Base-by-base conservation (phyloP, 306 rosid genomes). In the Vicia sativa region DNA sequence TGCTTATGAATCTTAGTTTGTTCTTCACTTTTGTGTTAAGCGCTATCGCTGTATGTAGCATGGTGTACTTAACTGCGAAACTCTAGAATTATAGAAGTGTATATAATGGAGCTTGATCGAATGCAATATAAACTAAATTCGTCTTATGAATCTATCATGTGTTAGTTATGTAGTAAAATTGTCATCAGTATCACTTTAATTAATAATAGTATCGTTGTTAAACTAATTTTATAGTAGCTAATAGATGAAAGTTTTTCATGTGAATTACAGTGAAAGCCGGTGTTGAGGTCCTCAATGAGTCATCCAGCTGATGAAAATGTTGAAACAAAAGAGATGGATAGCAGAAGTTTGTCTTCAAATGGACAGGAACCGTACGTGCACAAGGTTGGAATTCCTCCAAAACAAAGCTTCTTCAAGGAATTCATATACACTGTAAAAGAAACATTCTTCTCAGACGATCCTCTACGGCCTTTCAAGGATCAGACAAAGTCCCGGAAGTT, bases 341-440 rank as follows among this genome's bases (percentile, higher is more conserved):
- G 10, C 13, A 75, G 79, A 80, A 85, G 78, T 46, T 23, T 81
- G 49, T 78, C 96, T 45, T 78, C 80, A 18, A 77, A 85, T 11
- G 79, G 64, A 13, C 71, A 75, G 4, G 77, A 35, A 29, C 85
- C 84, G 2, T 76, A 50, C 59, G 74, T 80, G 28, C 96, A 82
- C 86, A 89, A 81, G 76, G 98, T 92, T 10, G 91, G 93, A 68
- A 66, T 88, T 79, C 96, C 98, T 29, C 96, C 95, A 2, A 83
- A 88, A 81, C 93, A 92, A 67, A 87, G 88, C 71, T 78, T 83
- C 74, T 86, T 85, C 74, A 81, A 81, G 78, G 98, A 92, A 77
- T 84, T 92, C 81, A 81, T 44, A 65, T 25, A 67, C 71, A 77
- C 79, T 2, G 71, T 92, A 41, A 92, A 90, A 79, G 96, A 92